A percentile compares a stretch with the other conserved stretches of the same genome.
Conservation (phyloP, 2,329 filamentous ascomycete genomes). For the Coleophoma crateriformis region DNA sequence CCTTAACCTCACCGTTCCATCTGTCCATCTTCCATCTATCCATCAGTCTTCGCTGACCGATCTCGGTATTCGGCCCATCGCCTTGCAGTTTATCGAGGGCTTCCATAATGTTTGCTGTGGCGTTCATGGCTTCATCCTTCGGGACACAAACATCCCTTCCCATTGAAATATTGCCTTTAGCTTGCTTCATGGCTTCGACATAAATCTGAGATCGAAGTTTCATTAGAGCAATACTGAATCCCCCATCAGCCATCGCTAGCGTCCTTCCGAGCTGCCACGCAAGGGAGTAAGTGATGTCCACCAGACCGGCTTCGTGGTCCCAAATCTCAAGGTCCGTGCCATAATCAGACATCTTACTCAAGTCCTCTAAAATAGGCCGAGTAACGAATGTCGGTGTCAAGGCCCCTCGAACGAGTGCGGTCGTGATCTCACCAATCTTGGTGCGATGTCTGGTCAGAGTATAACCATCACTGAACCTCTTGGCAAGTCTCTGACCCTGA, state of each 20-base stretch:
- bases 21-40: too few species aligned
- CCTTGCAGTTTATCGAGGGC: too few species aligned
- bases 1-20: too few species aligned
- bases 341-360: constrained; percentile 23
- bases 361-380: not conserved
- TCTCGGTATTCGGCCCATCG: too few species aligned
- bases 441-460: constrained; percentile 28
- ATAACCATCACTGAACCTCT: constrained; percentile 32
- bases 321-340: constrained; percentile 33
- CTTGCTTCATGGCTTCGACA: not conserved
- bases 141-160: too few species aligned
- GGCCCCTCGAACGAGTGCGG: constrained; percentile 32
- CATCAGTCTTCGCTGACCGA: too few species aligned
- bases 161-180: not conserved
- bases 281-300: constrained; percentile 37
- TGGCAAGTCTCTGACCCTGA: not conserved
- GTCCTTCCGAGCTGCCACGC: constrained; percentile 38
- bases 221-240: constrained; percentile 25
- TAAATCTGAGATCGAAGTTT: constrained; percentile 11
- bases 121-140: too few species aligned
- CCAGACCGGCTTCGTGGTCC: constrained; percentile 31
- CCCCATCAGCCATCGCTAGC: constrained; percentile 30
- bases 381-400: constrained; percentile 18
- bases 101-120: too few species aligned
- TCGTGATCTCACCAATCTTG: constrained; percentile 34